These are phyloP conservation scores for Balakata baccata DNA, from an alignment of 345 rosid species.

Conservation along the genomic window DNA sequence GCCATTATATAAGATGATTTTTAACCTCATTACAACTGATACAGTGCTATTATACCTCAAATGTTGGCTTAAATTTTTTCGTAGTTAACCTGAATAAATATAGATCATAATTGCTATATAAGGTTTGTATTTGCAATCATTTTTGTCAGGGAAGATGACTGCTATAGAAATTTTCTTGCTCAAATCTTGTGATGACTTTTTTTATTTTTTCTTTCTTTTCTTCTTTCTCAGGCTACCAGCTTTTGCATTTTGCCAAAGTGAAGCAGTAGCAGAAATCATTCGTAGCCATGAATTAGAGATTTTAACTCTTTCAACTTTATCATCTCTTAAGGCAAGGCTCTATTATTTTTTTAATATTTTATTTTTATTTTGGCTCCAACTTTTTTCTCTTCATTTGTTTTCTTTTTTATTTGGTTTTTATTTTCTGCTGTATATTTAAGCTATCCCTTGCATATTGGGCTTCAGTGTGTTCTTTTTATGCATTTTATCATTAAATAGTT, in stretches of 20 bases:
- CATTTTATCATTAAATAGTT: too few species aligned
- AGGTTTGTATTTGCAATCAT: background rate
- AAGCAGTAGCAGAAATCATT: constrained; percentile 49
- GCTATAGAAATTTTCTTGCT: background rate
- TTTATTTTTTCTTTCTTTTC: background rate
- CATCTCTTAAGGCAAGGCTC: constrained; percentile 57
- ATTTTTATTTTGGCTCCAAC: background rate
- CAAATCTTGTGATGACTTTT: background rate
- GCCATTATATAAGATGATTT: background rate
- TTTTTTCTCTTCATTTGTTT: background rate
- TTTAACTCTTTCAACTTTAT: constrained; percentile 68
- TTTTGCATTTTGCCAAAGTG: constrained; percentile 68
- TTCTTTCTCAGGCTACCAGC: constrained; percentile 63
- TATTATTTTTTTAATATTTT: too few species aligned
- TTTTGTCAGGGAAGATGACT: background rate
- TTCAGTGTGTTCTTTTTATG: background rate
- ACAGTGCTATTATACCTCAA: background rate
- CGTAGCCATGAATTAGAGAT: constrained; percentile 67
- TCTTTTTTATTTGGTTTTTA: background rate
- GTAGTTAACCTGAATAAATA: background rate
- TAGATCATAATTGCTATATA: background rate
- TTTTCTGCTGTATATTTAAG: too few species aligned
- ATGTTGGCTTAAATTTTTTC: background rate
- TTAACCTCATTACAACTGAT: background rate
- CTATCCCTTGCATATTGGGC: too few species aligned